Base-by-base conservation (phyloP, 164 flowering plant genomes). In the Tinospora cordifolia region DNA sequence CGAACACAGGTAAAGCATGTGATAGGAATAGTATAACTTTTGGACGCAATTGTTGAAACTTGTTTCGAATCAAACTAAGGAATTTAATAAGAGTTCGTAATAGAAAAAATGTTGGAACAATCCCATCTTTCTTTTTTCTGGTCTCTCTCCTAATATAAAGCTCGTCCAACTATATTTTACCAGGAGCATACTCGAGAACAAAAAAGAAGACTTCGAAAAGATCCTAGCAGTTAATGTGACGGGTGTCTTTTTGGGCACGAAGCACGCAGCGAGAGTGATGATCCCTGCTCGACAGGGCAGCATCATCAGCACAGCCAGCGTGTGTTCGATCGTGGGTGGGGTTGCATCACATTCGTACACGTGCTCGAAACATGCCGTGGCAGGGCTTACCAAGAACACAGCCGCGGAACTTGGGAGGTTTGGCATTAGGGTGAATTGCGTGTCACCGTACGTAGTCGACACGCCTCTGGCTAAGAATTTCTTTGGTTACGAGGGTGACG, bases 191-290 rank as follows among this genome's bases (percentile, higher is more conserved):
- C 14, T 21, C 13, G 3, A 51, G n/a, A 51, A 51, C 58, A 4
- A 14, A 13, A 51, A 14, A 51, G 19, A 19, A 19, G 58, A 51
- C 19, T 81, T 79, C 74, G 73, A 70, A 65, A 71, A 27, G 17
- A 80, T 79, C 0, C 17, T 81, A 8, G 65, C 71, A 3, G 75
- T 81, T 19, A 83, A 83, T 30, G 71, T 77, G 19, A 62, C 14
- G 1, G 84, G 84, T 2, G 74, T 70, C 0, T 77, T 81, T 73
- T 65, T 81, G 46, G 84, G 75, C 17, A 65, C 79, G 27, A 76
- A 76, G 60, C 79, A 76, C 47, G 78, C 75, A 8, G 72, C 72
- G 4, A 65, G 72, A 13, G 72, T 70, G 19, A 70, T 70, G 72
- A 30, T 44, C 5, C 73, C 73, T 0, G n/a, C 58, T 6, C 13